Conservation (phyloP, 2,329 filamentous ascomycete species). For the Ophiostoma sp. region DNA sequence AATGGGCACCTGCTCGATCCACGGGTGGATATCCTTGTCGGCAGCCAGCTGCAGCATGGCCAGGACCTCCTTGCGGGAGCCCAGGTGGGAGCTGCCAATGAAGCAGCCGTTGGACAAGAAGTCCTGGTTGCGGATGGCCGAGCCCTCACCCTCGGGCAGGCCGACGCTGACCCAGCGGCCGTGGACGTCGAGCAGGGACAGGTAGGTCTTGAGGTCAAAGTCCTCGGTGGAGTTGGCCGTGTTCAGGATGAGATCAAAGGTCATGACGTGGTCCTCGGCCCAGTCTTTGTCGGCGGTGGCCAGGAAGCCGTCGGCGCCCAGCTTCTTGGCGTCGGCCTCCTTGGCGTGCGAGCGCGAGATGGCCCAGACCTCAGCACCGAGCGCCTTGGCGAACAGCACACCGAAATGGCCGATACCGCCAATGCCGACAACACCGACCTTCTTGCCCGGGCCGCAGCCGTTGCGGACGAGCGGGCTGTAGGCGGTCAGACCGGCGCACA, state of each 20-base stretch:
- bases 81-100: slow-evolving; percentile 70
- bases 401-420: slow-evolving; percentile 73
- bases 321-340: slow-evolving; percentile 57
- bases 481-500: slow-evolving; percentile 80
- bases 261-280: slow-evolving; percentile 58
- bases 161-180: slow-evolving; percentile 79
- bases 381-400: slow-evolving; percentile 67
- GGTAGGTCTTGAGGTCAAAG: slow-evolving; percentile 70
- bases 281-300: slow-evolving; percentile 59
- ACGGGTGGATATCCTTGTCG: slow-evolving; percentile 67
- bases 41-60: slow-evolving; percentile 71
- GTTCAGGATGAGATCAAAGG: slow-evolving; percentile 76
- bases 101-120: slow-evolving; percentile 74
- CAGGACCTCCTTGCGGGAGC: slow-evolving; percentile 68
- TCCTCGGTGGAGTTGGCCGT: slow-evolving; percentile 67
- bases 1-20: slow-evolving; percentile 74
- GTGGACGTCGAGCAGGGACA: slow-evolving; percentile 78
- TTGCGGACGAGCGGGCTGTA: slow-evolving; percentile 77
- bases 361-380: slow-evolving; percentile 63
- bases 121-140: slow-evolving; percentile 69
- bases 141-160: slow-evolving; percentile 73
- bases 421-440: slow-evolving; percentile 72
- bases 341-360: slow-evolving; percentile 62
- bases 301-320: slow-evolving; percentile 63
- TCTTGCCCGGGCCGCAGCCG: slow-evolving; percentile 74